These are phyloP conservation scores for Tetrastigma voinierianum DNA, from an alignment of 164 flowering plant genomes.

Conservation along the genomic window DNA sequence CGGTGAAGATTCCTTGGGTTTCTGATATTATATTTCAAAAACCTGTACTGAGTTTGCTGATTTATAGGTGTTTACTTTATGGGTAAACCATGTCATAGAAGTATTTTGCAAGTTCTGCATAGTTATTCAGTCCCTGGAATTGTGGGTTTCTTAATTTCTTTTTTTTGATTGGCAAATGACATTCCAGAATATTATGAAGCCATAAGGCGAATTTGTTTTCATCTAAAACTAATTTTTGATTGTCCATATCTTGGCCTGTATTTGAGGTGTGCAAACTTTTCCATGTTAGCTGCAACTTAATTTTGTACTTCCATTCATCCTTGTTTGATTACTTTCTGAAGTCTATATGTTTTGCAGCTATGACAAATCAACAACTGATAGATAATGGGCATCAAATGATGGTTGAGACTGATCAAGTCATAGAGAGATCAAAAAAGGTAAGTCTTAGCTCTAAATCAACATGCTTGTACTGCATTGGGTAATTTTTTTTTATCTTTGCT, in stretches of 20 bases:
- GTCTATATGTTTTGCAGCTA: slow-evolving; percentile 47
- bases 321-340: slow-evolving; percentile 7
- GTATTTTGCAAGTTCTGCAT: too few relatives aligned
- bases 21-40: too few relatives aligned
- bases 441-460: slow-evolving; percentile 1
- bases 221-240: background rate
- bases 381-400: slow-evolving; percentile 78
- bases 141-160: too few relatives aligned
- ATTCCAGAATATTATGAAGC: background rate
- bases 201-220: background rate
- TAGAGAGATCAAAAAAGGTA: slow-evolving; percentile 84
- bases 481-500: too few relatives aligned
- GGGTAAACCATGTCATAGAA: too few relatives aligned
- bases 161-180: background rate
- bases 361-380: slow-evolving; percentile 81
- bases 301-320: background rate
- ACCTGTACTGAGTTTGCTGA: too few relatives aligned
- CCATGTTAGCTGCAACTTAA: background rate
- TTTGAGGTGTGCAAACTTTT: background rate
- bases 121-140: too few relatives aligned
- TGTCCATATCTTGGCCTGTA: background rate
- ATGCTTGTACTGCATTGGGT: background rate
- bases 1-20: too few relatives aligned
- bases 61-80: too few relatives aligned
- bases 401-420: slow-evolving; percentile 93